Evolutionary conservation across 306 rosid species (phyloP).

Genomic region (Malus domestica): ASM211411v1 NC_041798.1:33492501-33493000

Average conservation of each 20-base stretch:
- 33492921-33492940: conserved; percentile 68
- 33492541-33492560: conserved; percentile 72
- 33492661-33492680: conserved; percentile 15
- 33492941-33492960: conserved; percentile 57
- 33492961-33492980: conserved; percentile 55
- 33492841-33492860: conserved; percentile 10
- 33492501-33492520: conserved; percentile 72
- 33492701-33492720: conserved; percentile 3
- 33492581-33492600: conserved; percentile 41
- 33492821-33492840: conserved; percentile 80
- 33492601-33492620: conserved; percentile 76
- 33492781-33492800: conserved; percentile 92
- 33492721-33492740: conserved; percentile 51
- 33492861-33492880: not conserved
- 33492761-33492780: conserved; percentile 73
- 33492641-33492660: conserved; percentile 64
- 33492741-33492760: conserved; percentile 50
- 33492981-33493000: conserved; percentile 92
- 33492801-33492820: conserved; percentile 77
- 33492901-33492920: conserved; percentile 51
- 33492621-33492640: conserved; percentile 76
- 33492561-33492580: conserved; percentile 61
- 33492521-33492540: conserved; percentile 93
- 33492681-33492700: conserved; percentile 15
- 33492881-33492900: not conserved